These are phyloP conservation scores for Byssothecium circinans DNA, from an alignment of 2,329 filamentous ascomycete genomes.

Conservation along the genomic window DNA sequence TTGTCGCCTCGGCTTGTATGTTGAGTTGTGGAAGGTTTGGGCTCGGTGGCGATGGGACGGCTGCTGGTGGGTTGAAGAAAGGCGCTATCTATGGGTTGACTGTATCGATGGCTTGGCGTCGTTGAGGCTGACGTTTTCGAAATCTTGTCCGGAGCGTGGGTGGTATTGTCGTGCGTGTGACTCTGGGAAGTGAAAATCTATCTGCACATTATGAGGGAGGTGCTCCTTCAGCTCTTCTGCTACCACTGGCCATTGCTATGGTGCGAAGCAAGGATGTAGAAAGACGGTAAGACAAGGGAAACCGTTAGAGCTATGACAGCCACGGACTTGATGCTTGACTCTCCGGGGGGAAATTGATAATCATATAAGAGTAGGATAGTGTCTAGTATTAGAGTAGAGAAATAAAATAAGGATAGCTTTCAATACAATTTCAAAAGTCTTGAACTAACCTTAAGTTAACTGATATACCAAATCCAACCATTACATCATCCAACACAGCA, in stretches of 20 bases:
- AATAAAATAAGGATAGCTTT: too few relatives aligned
- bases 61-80: conserved; percentile 6
- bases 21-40: conserved; percentile 1
- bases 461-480: too few relatives aligned
- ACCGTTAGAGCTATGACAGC: neutral
- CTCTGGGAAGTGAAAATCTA: neutral
- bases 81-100: neutral
- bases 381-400: too few relatives aligned
- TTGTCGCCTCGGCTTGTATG: neutral
- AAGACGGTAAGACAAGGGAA: neutral
- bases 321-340: neutral
- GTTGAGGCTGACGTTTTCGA: conserved; percentile 2
- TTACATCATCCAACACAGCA: too few relatives aligned
- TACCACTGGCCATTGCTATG: conserved; percentile 11
- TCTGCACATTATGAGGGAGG: neutral
- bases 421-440: too few relatives aligned
- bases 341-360: too few relatives aligned
- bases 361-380: too few relatives aligned
- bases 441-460: too few relatives aligned
- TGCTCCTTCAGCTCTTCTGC: conserved; percentile 11
- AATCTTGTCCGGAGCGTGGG: conserved; percentile 1
- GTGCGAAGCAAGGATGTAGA: conserved; percentile 9
- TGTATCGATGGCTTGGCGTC: conserved; percentile 1
- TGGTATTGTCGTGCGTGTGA: neutral
- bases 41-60: conserved; percentile 8